Evolutionary conservation across 495 filamentous ascomycete genomes (phyloP), one percentile per base, ranked within the genome.

Genomic region (Neurospora hispaniola): DNA sequence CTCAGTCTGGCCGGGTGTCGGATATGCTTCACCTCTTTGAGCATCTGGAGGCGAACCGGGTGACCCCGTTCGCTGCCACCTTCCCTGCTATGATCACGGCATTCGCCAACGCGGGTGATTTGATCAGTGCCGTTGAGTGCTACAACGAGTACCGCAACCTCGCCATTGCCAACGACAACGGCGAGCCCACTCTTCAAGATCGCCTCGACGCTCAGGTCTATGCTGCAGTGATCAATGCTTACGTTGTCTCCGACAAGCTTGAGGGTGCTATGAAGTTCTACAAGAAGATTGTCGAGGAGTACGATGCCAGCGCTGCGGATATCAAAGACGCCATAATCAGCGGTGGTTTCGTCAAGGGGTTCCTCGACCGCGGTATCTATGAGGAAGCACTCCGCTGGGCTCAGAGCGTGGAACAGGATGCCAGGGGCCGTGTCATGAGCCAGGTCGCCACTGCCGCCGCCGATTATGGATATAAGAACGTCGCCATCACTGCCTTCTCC

Each of bases 11-110:
- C 18, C 88, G 88, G 41, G 86, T 96, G 3, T 89, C 91, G 35
- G 93, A 96, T 73, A 98, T 98, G 96, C 87, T 96, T 70, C 88
- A 89, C 42, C 83, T 97, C 18, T 97, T 94, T 79, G 89, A 89
- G 71, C 93, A 98, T 79, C 94, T 98, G 93, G 94, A 97, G 79
- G 80, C 85, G 59, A 88, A 87, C 71, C 89, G 88, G 71, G 86
- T 94, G 31, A 86, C 86, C 16, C 92, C 95, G 0, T 89, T 88
- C 73, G 90, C 93, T 23, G 89, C 90, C 48, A 94, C 94, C 42
- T 97, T 97, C 81, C 89, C 93, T 3, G 86, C 89, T 16, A 97
- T 99, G 93, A 98, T 99, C 77, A 88, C 92, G 46, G 94, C 93
- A 0, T 98, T 97, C 78, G 94, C 92, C 62, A 87, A 87, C 40